Percentiles rank a stretch among this genome's conserved stretches.
These are phyloP conservation scores for Brassica cretica DNA, from an alignment of 345 rosid species.

Conservation along the genomic window DNA sequence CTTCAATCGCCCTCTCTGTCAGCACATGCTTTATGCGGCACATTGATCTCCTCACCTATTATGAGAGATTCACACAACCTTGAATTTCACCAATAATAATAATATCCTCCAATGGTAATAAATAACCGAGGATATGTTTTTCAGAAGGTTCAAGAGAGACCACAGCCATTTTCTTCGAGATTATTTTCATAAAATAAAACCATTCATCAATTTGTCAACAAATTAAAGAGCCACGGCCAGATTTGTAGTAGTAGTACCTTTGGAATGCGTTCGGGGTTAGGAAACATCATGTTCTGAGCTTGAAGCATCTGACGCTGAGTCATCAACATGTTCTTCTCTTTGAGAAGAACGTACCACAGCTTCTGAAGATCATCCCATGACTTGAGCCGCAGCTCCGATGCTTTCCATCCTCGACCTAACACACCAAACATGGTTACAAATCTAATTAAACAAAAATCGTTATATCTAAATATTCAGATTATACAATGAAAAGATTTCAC, in stretches of 20 bases:
- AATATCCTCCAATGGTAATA: background rate
- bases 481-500: background rate
- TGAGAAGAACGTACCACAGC: constrained; percentile 84
- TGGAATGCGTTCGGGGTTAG: constrained; percentile 96
- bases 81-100: background rate
- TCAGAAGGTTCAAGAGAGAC: no score
- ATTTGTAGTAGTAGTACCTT: constrained; percentile 51
- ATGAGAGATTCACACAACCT: background rate
- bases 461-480: background rate
- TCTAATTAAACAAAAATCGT: background rate
- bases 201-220: background rate
- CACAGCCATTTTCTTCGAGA: background rate
- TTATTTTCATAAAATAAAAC: background rate
- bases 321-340: constrained; percentile 98
- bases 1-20: constrained; percentile 86
- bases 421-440: background rate
- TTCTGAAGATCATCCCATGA: constrained; percentile 93
- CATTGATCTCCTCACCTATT: constrained; percentile 81
- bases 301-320: constrained; percentile 97
- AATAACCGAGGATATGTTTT: background rate
- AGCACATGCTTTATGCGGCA: constrained; percentile 86
- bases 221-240: background rate
- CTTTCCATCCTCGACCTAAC: constrained; percentile 96
- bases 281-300: constrained; percentile 76
- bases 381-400: constrained; percentile 84